Conservation (phyloP, 2,329 filamentous ascomycete genomes). For the Cadophora malorum region DNA sequence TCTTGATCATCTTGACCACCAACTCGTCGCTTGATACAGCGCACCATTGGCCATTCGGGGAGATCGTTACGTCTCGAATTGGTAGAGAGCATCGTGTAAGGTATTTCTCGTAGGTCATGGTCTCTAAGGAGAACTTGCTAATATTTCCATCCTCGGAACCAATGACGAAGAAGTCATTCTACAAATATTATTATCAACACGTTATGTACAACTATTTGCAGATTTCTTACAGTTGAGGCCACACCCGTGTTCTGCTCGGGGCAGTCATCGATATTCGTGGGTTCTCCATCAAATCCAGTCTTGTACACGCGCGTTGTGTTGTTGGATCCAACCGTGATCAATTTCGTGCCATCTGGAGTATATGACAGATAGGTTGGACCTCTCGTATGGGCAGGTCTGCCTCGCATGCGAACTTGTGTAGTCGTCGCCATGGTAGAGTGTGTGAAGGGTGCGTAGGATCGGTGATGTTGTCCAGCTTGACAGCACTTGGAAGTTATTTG, state of each 20-base stretch:
- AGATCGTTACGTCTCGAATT: conserved; percentile 84
- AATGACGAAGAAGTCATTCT: conserved; percentile 84
- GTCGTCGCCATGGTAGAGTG: conserved; percentile 43
- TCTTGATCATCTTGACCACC: conserved; percentile 86
- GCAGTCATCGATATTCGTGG: conserved; percentile 88
- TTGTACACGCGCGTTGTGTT: conserved; percentile 93
- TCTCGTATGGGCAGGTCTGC: conserved; percentile 78
- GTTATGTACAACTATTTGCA: background rate
- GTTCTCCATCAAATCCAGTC: conserved; percentile 90
- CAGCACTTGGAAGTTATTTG: conserved; percentile 26
- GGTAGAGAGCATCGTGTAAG: conserved; percentile 85
- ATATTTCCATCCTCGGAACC: conserved; percentile 97
- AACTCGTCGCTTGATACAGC: conserved; percentile 97
- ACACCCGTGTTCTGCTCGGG: conserved; percentile 86
- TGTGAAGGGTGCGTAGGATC: conserved; percentile 15
- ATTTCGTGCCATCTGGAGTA: conserved; percentile 83
- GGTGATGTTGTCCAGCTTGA: conserved; percentile 24
- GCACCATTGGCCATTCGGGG: conserved; percentile 82
- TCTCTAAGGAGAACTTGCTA: conserved; percentile 84
- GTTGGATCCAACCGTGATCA: conserved; percentile 92
- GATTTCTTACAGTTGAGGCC: conserved; percentile 63
- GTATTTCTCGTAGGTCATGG: conserved; percentile 78
- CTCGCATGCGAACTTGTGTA: conserved; percentile 57
- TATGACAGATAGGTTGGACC: conserved; percentile 89
- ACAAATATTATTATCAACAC: conserved; percentile 30